Evolutionary conservation across 768 basidiomycete species (phyloP).

Genomic region (Boletus coccyginus): DNA sequence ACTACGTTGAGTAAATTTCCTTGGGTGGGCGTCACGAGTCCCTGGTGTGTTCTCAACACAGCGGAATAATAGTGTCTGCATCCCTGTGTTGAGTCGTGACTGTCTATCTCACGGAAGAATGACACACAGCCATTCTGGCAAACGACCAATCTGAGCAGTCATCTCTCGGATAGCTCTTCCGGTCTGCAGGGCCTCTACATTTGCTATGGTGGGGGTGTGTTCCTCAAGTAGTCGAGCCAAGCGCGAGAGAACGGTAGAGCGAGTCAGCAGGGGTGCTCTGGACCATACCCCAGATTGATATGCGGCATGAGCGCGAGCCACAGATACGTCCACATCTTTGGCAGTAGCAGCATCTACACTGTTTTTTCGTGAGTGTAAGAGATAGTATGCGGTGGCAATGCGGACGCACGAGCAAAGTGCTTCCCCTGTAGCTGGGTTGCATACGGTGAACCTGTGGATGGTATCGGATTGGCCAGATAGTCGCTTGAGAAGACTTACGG

Average conservation of each 20-base stretch:
- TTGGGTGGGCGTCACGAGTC: constrained; percentile 72
- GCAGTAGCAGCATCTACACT: constrained; percentile 57
- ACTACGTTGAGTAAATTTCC: constrained; percentile 80
- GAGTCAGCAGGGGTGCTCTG: constrained; percentile 49
- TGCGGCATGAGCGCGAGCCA: constrained; percentile 51
- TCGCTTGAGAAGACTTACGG: constrained; percentile 1
- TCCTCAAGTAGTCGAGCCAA: constrained; percentile 63
- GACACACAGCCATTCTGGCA: constrained; percentile 85
- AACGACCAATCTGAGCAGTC: constrained; percentile 69
- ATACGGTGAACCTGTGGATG: constrained; percentile 46
- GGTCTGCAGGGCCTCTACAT: constrained; percentile 71
- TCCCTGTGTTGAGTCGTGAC: constrained; percentile 1
- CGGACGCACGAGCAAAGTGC: constrained; percentile 52
- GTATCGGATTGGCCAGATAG: not conserved
- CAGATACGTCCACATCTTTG: constrained; percentile 49
- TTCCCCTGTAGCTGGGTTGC: constrained; percentile 69
- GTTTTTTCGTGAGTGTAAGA: not conserved
- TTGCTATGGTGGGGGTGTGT: constrained; percentile 55
- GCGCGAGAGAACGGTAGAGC: constrained; percentile 62
- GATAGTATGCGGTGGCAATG: constrained; percentile 44
- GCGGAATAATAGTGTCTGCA: constrained; percentile 75
- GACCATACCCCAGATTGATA: constrained; percentile 78
- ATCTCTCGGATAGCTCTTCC: constrained; percentile 83
- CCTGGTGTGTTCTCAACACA: constrained; percentile 65
- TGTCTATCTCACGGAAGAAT: not conserved